A percentile compares a stretch with the other conserved stretches of the same genome.
These are phyloP conservation scores for Metschnikowia reukaufii DNA, from an alignment of 805 yeast genomes.

Conservation along the genomic window DNA sequence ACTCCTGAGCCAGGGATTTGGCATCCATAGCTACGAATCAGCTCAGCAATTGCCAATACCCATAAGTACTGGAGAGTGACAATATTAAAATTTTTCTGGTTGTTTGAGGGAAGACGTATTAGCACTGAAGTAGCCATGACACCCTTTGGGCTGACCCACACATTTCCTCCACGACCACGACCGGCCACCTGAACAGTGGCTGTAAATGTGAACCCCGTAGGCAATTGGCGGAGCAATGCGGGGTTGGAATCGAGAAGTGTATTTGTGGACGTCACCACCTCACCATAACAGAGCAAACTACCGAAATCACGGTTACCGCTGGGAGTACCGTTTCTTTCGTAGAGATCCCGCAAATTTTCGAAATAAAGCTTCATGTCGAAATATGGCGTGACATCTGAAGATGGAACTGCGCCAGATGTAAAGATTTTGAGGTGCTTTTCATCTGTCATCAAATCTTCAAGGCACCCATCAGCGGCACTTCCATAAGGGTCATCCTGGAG, in stretches of 20 bases:
- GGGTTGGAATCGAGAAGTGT: conserved; percentile 75
- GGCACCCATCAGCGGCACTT: background rate
- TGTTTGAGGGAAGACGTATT: conserved; percentile 53
- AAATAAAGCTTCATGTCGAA: conserved; percentile 66
- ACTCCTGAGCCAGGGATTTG: conserved; percentile 34
- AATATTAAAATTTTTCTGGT: conserved; percentile 49
- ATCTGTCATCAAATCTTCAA: conserved; percentile 26
- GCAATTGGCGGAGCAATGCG: conserved; percentile 54
- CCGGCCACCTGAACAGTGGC: conserved; percentile 90
- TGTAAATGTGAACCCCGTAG: conserved; percentile 66
- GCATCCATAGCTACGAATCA: conserved; percentile 60
- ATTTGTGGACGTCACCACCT: conserved; percentile 87
- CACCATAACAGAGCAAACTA: conserved; percentile 68
- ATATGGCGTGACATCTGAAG: conserved; percentile 59
- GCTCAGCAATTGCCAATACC: conserved; percentile 79
- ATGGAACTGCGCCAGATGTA: conserved; percentile 48
- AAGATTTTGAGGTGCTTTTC: conserved; percentile 54
- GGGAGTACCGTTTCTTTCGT: conserved; percentile 27
- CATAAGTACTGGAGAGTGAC: conserved; percentile 86
- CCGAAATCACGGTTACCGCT: conserved; percentile 49
- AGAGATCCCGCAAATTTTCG: conserved; percentile 35
- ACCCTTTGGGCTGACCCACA: conserved; percentile 94
- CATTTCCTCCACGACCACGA: conserved; percentile 91
- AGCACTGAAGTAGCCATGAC: conserved; percentile 80
- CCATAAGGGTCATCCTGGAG: conserved; percentile 17